Evolutionary conservation across 805 yeast genomes (phyloP), one percentile per base, ranked within the genome.

Genomic region (Wickerhamiella domercqiae): DNA sequence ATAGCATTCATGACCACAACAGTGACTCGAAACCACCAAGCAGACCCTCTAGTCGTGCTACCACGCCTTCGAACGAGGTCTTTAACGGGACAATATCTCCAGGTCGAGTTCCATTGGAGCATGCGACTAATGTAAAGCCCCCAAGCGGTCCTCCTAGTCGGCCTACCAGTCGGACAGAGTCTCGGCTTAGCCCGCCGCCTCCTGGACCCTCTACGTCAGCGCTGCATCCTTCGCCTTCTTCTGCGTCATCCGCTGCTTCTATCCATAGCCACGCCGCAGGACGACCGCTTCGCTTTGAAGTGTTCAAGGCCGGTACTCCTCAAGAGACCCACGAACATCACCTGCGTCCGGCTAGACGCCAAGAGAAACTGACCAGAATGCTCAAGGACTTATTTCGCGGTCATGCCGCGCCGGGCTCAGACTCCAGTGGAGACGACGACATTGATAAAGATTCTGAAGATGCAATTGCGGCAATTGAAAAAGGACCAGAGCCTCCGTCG

Each of bases 311-410:
- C 7, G 39, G 35, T 13, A 30, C 39, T 21, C 52, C 48, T 3
- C 77, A 76, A 47, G 93, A 93, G 3, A 45, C 60, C 9, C 98
- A 87, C 56, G 81, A 71, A 50, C 98, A 87, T 57, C 73, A 73
- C 53, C 63, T 87, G 42, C 68, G 73, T 41, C 75, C 77, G 32
- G 75, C 87, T 5, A 45, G 62, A 42, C 51, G 68, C 40, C 58
- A 66, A 54, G 62, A 69, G 50, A 51, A 67, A 56, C 49, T 60
- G 41, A 46, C 94, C 79, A 24, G 90, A 81, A 29, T 77, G 93
- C 24, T 64, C 29, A 43, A 43, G 34, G 51, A 48, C 24, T 36
- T 48, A 24, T 42, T 48, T 31, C 26, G 33, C 32, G 40, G 44
- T 17, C 49, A 47, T 33, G 28, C 24, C 21, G 44, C 43, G 13